Conservation (phyloP, 1,284 basidiomycete genomes). For the Ceratobasidium sp. region DNA sequence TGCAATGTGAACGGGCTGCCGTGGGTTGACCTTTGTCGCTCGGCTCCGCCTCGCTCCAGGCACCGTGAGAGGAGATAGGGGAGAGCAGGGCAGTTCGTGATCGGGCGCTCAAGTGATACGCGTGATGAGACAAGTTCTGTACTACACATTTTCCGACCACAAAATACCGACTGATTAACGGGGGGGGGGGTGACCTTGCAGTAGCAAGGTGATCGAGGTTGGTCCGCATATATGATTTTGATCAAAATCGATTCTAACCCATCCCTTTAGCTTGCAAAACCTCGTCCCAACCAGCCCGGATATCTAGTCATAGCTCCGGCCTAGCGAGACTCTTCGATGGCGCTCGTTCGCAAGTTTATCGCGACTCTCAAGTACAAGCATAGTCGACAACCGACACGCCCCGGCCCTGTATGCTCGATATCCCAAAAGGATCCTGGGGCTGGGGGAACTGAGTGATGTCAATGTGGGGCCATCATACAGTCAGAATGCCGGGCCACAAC, state of each 20-base stretch:
- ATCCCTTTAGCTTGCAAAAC: slow-evolving; percentile 22
- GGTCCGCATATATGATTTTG: background rate
- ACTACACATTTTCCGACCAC: too few relatives aligned
- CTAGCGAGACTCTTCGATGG: slow-evolving; percentile 13
- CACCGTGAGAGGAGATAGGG: too few relatives aligned
- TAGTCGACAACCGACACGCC: slow-evolving; percentile 18
- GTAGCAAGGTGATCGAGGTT: too few relatives aligned
- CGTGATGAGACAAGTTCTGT: too few relatives aligned
- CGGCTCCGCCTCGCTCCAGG: too few relatives aligned
- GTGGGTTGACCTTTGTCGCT: too few relatives aligned
- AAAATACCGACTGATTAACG: too few relatives aligned
- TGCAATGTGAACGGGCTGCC: too few relatives aligned
- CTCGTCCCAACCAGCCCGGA: slow-evolving; percentile 1
- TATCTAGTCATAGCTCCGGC: slow-evolving; percentile 13
- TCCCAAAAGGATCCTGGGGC: slow-evolving; percentile 3
- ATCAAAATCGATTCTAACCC: too few relatives aligned
- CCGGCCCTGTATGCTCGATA: slow-evolving; percentile 29
- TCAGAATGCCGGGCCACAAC: background rate
- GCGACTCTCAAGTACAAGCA: slow-evolving; percentile 13
- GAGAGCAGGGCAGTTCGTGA: too few relatives aligned
- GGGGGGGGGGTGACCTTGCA: too few relatives aligned
- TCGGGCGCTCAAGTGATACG: too few relatives aligned
- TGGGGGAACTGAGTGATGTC: slow-evolving; percentile 3
- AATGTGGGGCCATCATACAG: background rate
- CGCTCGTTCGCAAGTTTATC: slow-evolving; percentile 19